phyloP scores from a whole-genome alignment of 768 basidiomycete genomes.

The Phaffia tasmanica region DNA sequence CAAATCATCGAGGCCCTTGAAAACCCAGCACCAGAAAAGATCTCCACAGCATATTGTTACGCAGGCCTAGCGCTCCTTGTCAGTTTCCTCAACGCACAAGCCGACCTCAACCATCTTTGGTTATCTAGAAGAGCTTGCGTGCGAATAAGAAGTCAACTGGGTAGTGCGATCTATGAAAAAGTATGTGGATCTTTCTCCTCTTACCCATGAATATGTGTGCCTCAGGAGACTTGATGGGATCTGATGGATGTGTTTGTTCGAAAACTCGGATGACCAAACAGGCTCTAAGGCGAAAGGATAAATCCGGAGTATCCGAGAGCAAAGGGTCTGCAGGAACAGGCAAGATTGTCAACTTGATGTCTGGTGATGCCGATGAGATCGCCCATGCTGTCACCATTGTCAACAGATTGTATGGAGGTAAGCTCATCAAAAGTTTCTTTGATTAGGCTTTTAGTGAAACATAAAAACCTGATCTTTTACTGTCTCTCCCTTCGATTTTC shows the following conservation, averaged over 20 bases:
- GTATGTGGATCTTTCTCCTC: too few relatives aligned
- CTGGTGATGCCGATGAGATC: not conserved
- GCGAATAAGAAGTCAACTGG: slow-evolving; percentile 15
- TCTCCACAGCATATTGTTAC: slow-evolving; percentile 17
- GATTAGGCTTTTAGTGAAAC: too few relatives aligned
- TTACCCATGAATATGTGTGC: too few relatives aligned
- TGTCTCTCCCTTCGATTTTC: not conserved
- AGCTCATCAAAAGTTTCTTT: too few relatives aligned
- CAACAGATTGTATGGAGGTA: too few relatives aligned
- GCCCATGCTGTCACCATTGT: too few relatives aligned
- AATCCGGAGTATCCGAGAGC: slow-evolving; percentile 15
- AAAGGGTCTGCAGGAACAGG: slow-evolving; percentile 19
- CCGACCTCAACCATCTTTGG: slow-evolving; percentile 24
- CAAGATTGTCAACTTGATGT: slow-evolving; percentile 24
- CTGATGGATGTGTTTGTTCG: too few relatives aligned
- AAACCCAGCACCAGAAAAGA: slow-evolving; percentile 4
- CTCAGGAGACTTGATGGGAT: too few relatives aligned
- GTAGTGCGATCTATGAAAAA: slow-evolving; percentile 26
- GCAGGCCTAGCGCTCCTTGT: slow-evolving; percentile 17
- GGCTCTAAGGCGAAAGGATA: slow-evolving; percentile 13
- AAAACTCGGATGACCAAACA: too few relatives aligned
- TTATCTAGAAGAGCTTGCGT: slow-evolving; percentile 21
- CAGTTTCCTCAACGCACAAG: slow-evolving; percentile 15
- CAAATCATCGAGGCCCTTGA: slow-evolving; percentile 21
- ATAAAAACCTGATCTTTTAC: too few relatives aligned